These are phyloP conservation scores for Voacanga thouarsii DNA, from an alignment of 257 asterid genomes.

Conservation along the genomic window DNA sequence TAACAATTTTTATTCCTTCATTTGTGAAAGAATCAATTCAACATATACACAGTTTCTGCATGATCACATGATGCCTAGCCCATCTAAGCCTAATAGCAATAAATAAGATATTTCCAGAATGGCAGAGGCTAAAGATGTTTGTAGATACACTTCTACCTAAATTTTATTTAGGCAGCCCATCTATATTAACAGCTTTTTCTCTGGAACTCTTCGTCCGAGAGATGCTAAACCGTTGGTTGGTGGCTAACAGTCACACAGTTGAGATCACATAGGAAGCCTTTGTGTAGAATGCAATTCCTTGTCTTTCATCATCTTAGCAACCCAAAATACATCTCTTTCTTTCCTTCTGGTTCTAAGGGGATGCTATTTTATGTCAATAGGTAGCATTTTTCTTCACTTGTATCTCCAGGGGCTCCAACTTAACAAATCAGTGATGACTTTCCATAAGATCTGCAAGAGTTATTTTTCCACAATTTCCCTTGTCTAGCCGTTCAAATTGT, in stretches of 20 bases:
- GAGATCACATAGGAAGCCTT: neutral
- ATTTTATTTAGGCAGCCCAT: constrained; percentile 2
- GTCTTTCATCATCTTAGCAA: neutral
- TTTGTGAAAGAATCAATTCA: constrained; percentile 9
- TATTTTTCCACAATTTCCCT: constrained; percentile 84
- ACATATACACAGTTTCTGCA: neutral
- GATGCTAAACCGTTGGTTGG: constrained; percentile 3
- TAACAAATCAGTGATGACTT: constrained; percentile 34
- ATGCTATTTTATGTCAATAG: neutral
- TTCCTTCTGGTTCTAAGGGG: neutral
- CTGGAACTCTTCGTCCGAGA: neutral
- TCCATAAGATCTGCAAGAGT: constrained; percentile 84
- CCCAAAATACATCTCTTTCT: neutral
- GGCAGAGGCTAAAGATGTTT: neutral
- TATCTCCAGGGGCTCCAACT: neutral
- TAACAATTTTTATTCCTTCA: neutral
- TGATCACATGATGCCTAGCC: constrained; percentile 6
- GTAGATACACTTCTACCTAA: constrained; percentile 18
- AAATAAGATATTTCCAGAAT: neutral
- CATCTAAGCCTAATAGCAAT: neutral
- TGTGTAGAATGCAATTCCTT: neutral
- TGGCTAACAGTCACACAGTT: neutral
- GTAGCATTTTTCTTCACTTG: no score
- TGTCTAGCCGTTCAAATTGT: constrained; percentile 79
- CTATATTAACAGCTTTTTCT: constrained; percentile 4